Evolutionary conservation across 2,329 filamentous ascomycete genomes (phyloP), one percentile per base, ranked within the genome.

Genomic region (Arthrobotrys sinensis): DNA sequence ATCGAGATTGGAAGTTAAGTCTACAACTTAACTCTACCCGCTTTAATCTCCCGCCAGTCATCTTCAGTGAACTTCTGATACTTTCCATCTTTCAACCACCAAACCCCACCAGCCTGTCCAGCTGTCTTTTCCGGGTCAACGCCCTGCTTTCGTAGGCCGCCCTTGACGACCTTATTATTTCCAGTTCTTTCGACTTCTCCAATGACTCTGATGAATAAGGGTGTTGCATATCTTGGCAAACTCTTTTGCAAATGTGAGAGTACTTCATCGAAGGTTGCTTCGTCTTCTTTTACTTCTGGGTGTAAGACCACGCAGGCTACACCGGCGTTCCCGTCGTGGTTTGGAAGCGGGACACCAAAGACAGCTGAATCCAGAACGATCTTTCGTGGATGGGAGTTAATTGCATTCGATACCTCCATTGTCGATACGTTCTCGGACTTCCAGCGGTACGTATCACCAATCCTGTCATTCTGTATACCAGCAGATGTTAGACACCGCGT

Each of bases 141-240:
- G 0, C 94, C 93, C 79, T 94, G 88, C 1, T 87, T 86, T n/a
- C 93, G 87, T 80, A 97, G 83, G 0, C 86, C 84, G 80, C 91
- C 89, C 84, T 97, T 97, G 85, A 94, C 91, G 85, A 96, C 92
- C 87, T 97, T 97, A 82, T 93, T 92, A 57, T 93, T 97, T 0
- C 93, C 93, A 3, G 94, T 97, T 0, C 71, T 60, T 48, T 85
- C 84, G 53, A 88, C 84, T 28, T 88, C 87, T 28, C 85, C 86
- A 6, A 91, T 88, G 4, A 94, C 84, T 11, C 94, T 87, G 57
- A 97, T 83, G 84, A 97, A 97, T 0, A 96, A 81, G 0, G 94
- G 94, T 3, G 91, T 88, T 0, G 93, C 93, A 82, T 92, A 96
- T 60, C 87, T 88, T 0, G 94, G 93, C 28, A 97, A 85, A 5